phyloP scores from a whole-genome alignment of 2,329 filamentous ascomycete genomes.

The Neodidymelliopsis sp. region DNA sequence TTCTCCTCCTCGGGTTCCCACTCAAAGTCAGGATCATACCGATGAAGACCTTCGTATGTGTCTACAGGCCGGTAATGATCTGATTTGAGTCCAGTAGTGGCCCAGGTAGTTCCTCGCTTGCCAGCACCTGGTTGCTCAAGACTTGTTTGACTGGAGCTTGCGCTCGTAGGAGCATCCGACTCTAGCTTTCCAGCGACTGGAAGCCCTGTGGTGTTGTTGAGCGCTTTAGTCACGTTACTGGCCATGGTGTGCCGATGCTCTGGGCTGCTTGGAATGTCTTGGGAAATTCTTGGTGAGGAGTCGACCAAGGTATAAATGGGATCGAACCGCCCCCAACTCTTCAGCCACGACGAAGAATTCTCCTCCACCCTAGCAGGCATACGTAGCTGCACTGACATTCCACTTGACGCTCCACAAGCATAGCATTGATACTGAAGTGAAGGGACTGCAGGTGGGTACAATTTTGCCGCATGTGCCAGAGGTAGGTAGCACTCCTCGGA shows the following conservation, averaged over 20 bases:
- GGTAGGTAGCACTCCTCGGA: neutral
- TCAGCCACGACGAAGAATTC: conserved; percentile 3
- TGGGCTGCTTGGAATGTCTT: conserved; percentile 12
- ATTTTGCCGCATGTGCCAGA: neutral
- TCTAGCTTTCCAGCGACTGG: conserved; percentile 30
- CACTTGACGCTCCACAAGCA: neutral
- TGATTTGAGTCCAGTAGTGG: conserved; percentile 43
- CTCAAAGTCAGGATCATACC: conserved; percentile 64
- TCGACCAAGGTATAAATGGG: conserved; percentile 12
- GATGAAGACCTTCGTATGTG: conserved; percentile 65
- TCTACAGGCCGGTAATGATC: conserved; percentile 60
- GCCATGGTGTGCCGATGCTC: conserved; percentile 6
- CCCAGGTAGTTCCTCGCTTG: conserved; percentile 45
- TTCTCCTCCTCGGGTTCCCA: conserved; percentile 67
- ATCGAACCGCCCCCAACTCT: conserved; percentile 2
- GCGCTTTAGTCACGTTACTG: conserved; percentile 9
- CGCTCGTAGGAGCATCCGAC: conserved; percentile 26
- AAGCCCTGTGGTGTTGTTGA: conserved; percentile 8
- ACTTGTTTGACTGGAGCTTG: conserved; percentile 28
- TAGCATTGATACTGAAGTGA: conserved; percentile 2
- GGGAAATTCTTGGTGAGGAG: conserved; percentile 11
- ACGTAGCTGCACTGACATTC: conserved; percentile 1
- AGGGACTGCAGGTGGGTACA: neutral
- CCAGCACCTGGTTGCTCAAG: conserved; percentile 15
- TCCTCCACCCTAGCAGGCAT: conserved; percentile 4